A percentile compares a stretch with the other conserved stretches of the same genome.
phyloP scores from a whole-genome alignment of 1,139 yeast genomes.

The Blastobotrys petasosporus region DNA sequence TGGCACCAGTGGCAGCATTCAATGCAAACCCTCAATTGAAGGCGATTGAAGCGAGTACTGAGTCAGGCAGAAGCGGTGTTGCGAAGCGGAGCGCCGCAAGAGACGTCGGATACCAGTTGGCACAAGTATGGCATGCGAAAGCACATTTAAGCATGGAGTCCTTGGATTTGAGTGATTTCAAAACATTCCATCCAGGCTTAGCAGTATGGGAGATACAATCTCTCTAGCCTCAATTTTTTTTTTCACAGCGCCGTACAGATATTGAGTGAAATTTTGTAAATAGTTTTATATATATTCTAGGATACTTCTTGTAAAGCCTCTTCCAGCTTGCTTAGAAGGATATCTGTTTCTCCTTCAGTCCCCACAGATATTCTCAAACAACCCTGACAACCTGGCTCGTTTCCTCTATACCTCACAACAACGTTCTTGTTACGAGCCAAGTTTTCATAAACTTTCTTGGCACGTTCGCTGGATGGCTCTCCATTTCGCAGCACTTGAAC shows the following conservation, averaged over 20 bases:
- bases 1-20: conserved; percentile 43
- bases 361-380: conserved; percentile 85
- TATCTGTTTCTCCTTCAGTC: conserved; percentile 63
- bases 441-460: conserved; percentile 55
- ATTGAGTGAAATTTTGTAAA: not conserved
- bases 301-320: conserved; percentile 34
- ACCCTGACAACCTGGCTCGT: conserved; percentile 82
- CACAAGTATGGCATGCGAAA: conserved; percentile 23
- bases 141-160: conserved; percentile 26
- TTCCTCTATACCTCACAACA: conserved; percentile 87
- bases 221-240: conserved; percentile 1
- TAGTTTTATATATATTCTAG: conserved; percentile 1
- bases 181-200: conserved; percentile 54
- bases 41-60: conserved; percentile 1
- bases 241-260: not conserved
- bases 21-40: conserved; percentile 3
- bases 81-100: not conserved
- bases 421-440: conserved; percentile 70
- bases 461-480: conserved; percentile 61
- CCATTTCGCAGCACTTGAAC: conserved; percentile 61
- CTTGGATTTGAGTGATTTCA: conserved; percentile 39
- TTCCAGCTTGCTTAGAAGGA: conserved; percentile 48
- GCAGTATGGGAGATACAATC: conserved; percentile 41
- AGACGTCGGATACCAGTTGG: conserved; percentile 13
- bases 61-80: not conserved